These are phyloP conservation scores for Ensete glaucum DNA, from an alignment of 176 grass and related monocot genomes.

Conservation along the genomic window DNA sequence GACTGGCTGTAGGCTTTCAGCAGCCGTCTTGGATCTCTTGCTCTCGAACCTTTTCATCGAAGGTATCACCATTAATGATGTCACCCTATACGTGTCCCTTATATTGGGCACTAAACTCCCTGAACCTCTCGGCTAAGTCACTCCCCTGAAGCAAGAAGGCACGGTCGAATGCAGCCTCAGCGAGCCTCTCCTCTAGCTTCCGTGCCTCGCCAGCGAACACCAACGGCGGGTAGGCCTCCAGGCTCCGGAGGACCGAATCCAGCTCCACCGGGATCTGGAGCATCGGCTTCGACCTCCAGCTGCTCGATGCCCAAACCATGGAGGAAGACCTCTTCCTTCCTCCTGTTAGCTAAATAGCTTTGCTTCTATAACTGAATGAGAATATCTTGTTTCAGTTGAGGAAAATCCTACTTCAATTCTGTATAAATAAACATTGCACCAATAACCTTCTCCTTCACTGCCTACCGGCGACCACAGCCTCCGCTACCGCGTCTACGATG, in stretches of 20 bases:
- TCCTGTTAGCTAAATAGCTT: too few relatives aligned
- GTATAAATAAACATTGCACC: too few relatives aligned
- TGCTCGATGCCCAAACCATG: slow-evolving; percentile 42
- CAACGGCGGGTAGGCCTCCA: slow-evolving; percentile 77
- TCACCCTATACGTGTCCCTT: slow-evolving; percentile 45
- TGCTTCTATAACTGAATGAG: too few relatives aligned
- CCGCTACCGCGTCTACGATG: too few relatives aligned
- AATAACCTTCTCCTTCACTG: too few relatives aligned
- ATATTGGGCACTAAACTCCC: slow-evolving; percentile 92
- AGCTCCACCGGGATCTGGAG: slow-evolving; percentile 76
- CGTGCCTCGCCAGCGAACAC: slow-evolving; percentile 90
- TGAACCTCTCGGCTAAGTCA: slow-evolving; percentile 92
- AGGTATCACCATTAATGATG: slow-evolving; percentile 10
- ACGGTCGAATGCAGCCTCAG: slow-evolving; percentile 79
- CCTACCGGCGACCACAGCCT: too few relatives aligned
- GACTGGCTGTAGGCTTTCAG: too few relatives aligned
- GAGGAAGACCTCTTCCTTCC: too few relatives aligned
- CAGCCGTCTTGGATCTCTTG: too few relatives aligned
- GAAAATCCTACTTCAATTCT: too few relatives aligned
- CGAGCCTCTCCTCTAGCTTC: slow-evolving; percentile 71
- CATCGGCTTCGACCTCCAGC: slow-evolving; percentile 75
- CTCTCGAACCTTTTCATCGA: slow-evolving; percentile 9
- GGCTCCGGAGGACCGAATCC: slow-evolving; percentile 53
- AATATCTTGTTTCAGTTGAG: too few relatives aligned
- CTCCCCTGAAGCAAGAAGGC: too few relatives aligned